Percentiles rank a stretch among this genome's conserved stretches.
Evolutionary conservation across 2,329 filamentous ascomycete species (phyloP).

Genomic region (Aureobasidium sp.): DNA sequence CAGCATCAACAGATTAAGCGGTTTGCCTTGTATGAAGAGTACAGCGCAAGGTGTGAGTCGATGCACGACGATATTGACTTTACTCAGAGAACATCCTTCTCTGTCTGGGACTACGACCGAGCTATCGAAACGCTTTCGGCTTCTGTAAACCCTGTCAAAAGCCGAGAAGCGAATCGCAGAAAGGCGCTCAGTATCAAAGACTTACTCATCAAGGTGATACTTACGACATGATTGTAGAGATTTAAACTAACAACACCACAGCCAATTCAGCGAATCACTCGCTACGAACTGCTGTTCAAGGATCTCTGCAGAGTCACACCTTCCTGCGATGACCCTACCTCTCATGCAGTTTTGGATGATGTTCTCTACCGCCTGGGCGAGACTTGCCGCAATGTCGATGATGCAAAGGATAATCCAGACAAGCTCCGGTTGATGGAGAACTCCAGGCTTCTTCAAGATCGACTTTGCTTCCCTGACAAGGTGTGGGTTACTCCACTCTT

Average conservation of each 20-base stretch:
- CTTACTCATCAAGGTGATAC: conserved; percentile 71
- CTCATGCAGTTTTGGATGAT: conserved; percentile 70
- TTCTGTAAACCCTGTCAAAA: conserved; percentile 62
- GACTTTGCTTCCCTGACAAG: conserved; percentile 63
- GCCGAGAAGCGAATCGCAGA: conserved; percentile 51
- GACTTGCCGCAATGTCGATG: conserved; percentile 71
- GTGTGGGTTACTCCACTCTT: conserved; percentile 39
- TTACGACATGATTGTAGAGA: background rate
- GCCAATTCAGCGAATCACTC: conserved; percentile 88
- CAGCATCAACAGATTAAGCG: conserved; percentile 54
- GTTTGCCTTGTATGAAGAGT: conserved; percentile 85
- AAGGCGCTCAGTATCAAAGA: conserved; percentile 78
- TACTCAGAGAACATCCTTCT: conserved; percentile 55
- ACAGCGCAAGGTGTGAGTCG: conserved; percentile 79
- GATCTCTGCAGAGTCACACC: conserved; percentile 78
- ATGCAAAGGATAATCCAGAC: conserved; percentile 66
- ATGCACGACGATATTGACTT: conserved; percentile 70
- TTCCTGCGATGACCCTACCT: conserved; percentile 72
- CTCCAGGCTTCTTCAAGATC: conserved; percentile 77
- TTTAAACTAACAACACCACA: conserved; percentile 29
- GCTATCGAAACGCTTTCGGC: conserved; percentile 77
- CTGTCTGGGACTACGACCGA: conserved; percentile 73
- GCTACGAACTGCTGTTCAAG: conserved; percentile 78
- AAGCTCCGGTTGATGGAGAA: conserved; percentile 65
- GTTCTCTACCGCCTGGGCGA: conserved; percentile 63